Conservation (phyloP, 148 eudicot genomes). For the Camellia lanceoleosa region DNA sequence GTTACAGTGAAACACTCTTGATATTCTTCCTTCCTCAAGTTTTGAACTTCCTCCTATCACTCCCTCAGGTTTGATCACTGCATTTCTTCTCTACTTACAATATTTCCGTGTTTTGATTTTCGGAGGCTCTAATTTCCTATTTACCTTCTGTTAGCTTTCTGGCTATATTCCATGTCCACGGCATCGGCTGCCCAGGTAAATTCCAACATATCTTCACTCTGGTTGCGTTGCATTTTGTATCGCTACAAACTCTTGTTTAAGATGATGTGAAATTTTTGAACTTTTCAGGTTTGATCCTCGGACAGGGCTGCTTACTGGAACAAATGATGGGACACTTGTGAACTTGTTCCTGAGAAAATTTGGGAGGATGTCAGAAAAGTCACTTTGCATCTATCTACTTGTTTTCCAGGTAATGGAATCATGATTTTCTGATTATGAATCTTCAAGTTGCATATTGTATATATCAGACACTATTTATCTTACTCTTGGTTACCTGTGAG, state of each 20-base stretch:
- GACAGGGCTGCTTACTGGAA: slow-evolving; percentile 89
- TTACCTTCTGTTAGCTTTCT: slow-evolving; percentile 57
- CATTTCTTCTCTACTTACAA: neutral
- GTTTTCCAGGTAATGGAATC: slow-evolving; percentile 9
- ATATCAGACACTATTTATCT: too few relatives aligned
- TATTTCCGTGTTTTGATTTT: neutral
- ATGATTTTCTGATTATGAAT: neutral
- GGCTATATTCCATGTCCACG: slow-evolving; percentile 92
- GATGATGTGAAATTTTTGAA: neutral
- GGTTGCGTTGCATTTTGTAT: neutral
- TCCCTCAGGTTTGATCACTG: slow-evolving; percentile 54
- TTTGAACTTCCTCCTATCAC: slow-evolving; percentile 82
- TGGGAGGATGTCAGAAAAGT: slow-evolving; percentile 12
- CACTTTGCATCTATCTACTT: slow-evolving; percentile 14
- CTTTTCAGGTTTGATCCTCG: slow-evolving; percentile 79
- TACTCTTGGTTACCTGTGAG: too few relatives aligned
- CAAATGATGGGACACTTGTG: slow-evolving; percentile 91
- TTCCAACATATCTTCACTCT: neutral
- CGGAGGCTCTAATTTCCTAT: neutral
- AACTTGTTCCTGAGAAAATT: slow-evolving; percentile 41
- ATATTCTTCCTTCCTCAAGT: slow-evolving; percentile 93
- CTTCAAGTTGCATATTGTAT: neutral
- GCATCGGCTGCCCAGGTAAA: slow-evolving; percentile 87
- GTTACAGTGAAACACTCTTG: slow-evolving; percentile 83
- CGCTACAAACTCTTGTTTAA: neutral